phyloP scores from a whole-genome alignment of 2,329 filamentous ascomycete genomes.

The Sclerotinia sclerotiorum region DNA sequence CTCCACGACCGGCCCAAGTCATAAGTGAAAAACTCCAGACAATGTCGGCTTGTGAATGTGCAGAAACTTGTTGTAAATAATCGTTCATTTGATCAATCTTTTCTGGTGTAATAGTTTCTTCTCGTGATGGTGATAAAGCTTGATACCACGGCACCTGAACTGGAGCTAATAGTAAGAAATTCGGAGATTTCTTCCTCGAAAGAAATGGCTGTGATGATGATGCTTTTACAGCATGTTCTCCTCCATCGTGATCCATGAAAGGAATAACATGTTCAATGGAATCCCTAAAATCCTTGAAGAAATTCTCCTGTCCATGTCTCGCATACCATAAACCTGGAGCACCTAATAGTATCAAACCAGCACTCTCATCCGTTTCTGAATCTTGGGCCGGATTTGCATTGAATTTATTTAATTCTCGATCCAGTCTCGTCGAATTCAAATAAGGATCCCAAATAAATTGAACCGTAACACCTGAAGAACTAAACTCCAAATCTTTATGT shows the following conservation, averaged over 20 bases:
- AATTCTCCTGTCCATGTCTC: conserved; percentile 49
- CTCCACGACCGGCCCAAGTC: conserved; percentile 42
- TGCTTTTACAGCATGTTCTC: conserved; percentile 23
- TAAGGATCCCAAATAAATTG: conserved; percentile 64
- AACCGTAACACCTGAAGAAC: conserved; percentile 48
- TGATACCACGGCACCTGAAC: conserved; percentile 42
- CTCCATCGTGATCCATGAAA: conserved; percentile 41
- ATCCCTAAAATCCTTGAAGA: conserved; percentile 47
- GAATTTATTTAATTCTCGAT: conserved; percentile 46
- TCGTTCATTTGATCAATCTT: conserved; percentile 54
- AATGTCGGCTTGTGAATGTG: conserved; percentile 46
- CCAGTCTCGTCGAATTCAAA: conserved; percentile 51
- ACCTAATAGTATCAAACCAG: conserved; percentile 53
- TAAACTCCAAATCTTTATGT: conserved; percentile 48
- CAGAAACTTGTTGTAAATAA: conserved; percentile 48
- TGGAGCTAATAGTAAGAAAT: conserved; percentile 37
- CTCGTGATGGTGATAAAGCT: conserved; percentile 36
- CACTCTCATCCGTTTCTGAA: conserved; percentile 35
- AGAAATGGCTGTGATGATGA: conserved; percentile 32
- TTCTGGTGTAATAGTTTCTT: conserved; percentile 48
- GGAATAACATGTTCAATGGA: conserved; percentile 49
- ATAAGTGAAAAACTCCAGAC: conserved; percentile 54
- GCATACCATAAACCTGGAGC: conserved; percentile 57
- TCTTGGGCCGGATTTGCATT: conserved; percentile 31
- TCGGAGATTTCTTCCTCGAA: conserved; percentile 31